Evolutionary conservation across 177 flowering plant genomes (phyloP).

Genomic region (Tripterygium wilfordii): DNA sequence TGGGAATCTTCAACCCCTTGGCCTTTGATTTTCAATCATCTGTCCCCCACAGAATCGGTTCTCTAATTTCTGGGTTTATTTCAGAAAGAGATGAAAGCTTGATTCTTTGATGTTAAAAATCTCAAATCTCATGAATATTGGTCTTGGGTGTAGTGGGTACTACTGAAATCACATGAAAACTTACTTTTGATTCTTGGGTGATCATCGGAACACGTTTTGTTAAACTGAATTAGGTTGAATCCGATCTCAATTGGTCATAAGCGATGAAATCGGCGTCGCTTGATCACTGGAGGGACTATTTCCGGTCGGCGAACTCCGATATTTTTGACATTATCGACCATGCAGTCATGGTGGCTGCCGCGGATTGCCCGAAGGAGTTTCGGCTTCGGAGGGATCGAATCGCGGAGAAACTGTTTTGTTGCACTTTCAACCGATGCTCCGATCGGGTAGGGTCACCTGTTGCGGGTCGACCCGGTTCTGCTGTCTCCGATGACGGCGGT

Average conservation of each 20-base stretch:
- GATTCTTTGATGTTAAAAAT: no score
- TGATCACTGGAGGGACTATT: conserved; percentile 71
- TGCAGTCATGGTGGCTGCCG: conserved; percentile 79
- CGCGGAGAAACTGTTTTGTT: conserved; percentile 65
- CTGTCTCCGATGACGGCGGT: conserved; percentile 26
- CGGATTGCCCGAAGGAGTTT: conserved; percentile 76
- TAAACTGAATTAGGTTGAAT: conserved; percentile 5
- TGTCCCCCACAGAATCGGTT: no score
- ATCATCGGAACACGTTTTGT: no score
- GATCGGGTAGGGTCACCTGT: no score
- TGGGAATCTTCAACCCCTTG: no score
- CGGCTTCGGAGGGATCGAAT: conserved; percentile 60
- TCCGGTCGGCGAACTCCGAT: conserved; percentile 45
- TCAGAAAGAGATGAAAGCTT: no score
- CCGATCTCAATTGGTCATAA: conserved; percentile 23
- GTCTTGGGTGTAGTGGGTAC: no score
- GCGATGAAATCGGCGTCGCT: conserved; percentile 23
- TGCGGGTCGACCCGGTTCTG: conserved; percentile 50
- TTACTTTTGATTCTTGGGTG: no score
- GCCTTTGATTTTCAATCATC: no score
- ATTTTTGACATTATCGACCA: conserved; percentile 79
- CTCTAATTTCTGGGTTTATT: no score
- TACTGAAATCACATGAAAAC: no score
- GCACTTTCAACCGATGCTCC: conserved; percentile 41
- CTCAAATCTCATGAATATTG: no score